A percentile compares a stretch with the other conserved stretches of the same genome.
phyloP scores from a whole-genome alignment of 2,329 filamentous ascomycete species.

The Nemania sp. region DNA sequence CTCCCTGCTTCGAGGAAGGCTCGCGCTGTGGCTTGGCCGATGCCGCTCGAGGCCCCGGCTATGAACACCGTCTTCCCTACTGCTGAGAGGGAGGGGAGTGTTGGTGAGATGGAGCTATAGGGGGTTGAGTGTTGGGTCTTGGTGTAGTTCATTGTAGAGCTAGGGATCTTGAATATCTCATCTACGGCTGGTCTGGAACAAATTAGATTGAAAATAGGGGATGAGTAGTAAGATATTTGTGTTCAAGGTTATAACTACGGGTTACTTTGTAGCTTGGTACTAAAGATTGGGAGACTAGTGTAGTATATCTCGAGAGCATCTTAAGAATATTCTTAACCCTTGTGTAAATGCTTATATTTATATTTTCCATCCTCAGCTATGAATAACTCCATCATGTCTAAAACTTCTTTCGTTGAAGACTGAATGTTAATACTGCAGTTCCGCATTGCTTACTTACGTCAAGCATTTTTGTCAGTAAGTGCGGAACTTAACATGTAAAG shows the following conservation, averaged over 20 bases:
- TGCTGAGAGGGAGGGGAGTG: constrained; percentile 33
- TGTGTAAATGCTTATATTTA: neutral
- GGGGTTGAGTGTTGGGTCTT: constrained; percentile 39
- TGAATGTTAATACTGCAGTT: neutral
- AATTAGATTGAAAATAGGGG: neutral
- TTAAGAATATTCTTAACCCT: neutral
- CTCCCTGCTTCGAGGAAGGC: constrained; percentile 40
- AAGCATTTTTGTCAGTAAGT: neutral
- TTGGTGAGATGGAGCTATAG: constrained; percentile 40
- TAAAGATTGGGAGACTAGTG: constrained; percentile 2
- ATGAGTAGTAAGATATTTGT: neutral
- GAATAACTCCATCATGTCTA: neutral
- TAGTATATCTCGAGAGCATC: neutral
- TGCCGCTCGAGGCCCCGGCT: constrained; percentile 39
- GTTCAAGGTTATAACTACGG: neutral
- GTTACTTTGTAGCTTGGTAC: neutral
- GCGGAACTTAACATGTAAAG: neutral
- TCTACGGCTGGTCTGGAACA: neutral
- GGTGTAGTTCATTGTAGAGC: constrained; percentile 41
- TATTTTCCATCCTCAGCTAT: neutral
- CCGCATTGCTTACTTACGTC: constrained; percentile 13
- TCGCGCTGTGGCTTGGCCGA: constrained; percentile 35
- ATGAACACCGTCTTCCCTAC: constrained; percentile 36
- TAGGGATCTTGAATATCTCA: neutral
- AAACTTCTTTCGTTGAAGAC: neutral